Conservation (phyloP, 108 stramenopile species). For the Nitzschia palea region DNA sequence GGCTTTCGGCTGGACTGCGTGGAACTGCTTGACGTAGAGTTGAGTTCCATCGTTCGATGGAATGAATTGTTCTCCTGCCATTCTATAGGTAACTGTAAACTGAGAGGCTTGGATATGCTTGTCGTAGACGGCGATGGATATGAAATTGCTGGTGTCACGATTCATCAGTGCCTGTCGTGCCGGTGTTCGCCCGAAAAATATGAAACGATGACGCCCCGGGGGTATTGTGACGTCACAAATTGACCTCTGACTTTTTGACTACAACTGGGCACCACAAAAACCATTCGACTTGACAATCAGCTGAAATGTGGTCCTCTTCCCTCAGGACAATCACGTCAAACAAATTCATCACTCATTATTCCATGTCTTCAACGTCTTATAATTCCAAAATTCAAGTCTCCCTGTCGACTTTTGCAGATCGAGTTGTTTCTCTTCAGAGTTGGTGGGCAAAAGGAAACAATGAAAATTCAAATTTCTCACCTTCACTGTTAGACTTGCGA, state of each 20-base stretch:
- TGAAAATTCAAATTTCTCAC: no score
- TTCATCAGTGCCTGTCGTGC: neutral
- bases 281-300: neutral
- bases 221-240: neutral
- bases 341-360: neutral
- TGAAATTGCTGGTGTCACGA: neutral
- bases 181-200: neutral
- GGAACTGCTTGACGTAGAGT: conserved; percentile 17
- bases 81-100: neutral
- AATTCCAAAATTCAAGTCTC: neutral
- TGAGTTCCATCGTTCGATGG: conserved; percentile 24
- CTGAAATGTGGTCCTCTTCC: neutral
- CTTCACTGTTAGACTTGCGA: conserved; percentile 12
- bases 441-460: neutral
- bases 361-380: neutral
- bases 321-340: neutral
- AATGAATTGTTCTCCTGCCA: conserved; percentile 19
- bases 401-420: neutral
- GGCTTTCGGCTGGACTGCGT: conserved; percentile 10
- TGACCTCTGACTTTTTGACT: neutral
- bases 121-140: no score
- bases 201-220: neutral
- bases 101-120: no score
- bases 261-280: neutral
- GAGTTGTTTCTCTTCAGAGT: neutral